A percentile compares a stretch with the other conserved stretches of the same genome.
Evolutionary conservation across 1,284 basidiomycete genomes (phyloP).

Genomic region (Trametes sp.): DNA sequence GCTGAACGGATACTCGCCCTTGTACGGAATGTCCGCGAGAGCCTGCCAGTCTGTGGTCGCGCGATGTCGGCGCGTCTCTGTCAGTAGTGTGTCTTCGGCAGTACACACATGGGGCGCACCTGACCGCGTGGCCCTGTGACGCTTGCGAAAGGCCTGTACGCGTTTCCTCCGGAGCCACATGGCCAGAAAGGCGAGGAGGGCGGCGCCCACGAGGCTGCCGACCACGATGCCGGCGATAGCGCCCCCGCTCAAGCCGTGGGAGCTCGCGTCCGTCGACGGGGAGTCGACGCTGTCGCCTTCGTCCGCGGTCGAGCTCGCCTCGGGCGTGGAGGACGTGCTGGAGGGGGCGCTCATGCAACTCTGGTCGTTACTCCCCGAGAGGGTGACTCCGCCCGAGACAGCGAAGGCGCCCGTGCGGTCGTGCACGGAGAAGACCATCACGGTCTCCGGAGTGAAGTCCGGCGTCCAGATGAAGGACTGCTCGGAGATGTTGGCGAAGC

Average conservation of each 20-base stretch:
- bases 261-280: neutral
- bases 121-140: neutral
- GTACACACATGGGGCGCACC: neutral
- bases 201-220: neutral
- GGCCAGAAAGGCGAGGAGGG: neutral
- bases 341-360: neutral
- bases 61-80: too few relatives aligned
- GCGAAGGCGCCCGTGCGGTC: neutral
- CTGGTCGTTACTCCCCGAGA: neutral
- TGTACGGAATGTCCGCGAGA: neutral
- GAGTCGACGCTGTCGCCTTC: neutral
- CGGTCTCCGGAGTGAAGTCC: neutral
- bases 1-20: neutral
- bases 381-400: neutral
- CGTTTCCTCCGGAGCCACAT: neutral
- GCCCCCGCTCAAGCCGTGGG: neutral
- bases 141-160: neutral
- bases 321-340: neutral
- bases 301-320: neutral
- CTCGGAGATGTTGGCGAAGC: neutral
- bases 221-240: slow-evolving; percentile 5
- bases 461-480: neutral
- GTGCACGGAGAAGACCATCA: neutral
- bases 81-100: neutral
- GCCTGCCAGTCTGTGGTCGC: neutral